Evolutionary conservation across 371 early-diverging fungal species (phyloP).

Genomic region (Lichtheimia hyalospora): DNA sequence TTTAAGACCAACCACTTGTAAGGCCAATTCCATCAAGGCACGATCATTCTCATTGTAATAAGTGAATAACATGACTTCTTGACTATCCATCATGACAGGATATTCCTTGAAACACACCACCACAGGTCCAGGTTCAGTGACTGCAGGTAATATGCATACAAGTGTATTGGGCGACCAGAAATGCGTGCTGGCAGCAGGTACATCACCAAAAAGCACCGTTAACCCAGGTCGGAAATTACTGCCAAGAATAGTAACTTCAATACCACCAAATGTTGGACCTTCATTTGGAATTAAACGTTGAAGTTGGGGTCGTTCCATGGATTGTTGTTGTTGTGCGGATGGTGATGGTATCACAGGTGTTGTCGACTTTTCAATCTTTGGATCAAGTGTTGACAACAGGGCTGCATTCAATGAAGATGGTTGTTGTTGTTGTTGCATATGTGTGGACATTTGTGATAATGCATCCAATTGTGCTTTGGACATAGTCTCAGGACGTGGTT

Average conservation of each 20-base stretch:
- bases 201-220: conserved; percentile 62
- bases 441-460: neutral
- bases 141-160: conserved; percentile 83
- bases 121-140: conserved; percentile 73
- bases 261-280: conserved; percentile 83
- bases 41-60: conserved; percentile 77
- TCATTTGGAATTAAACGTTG: conserved; percentile 71
- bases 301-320: conserved; percentile 34
- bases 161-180: conserved; percentile 78
- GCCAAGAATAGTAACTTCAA: conserved; percentile 84
- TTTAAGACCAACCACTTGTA: conserved; percentile 85
- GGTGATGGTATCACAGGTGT: conserved; percentile 17
- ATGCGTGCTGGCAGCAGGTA: conserved; percentile 57
- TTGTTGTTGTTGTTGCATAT: neutral
- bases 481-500: conserved; percentile 14
- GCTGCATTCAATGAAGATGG: neutral
- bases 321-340: conserved; percentile 28
- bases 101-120: conserved; percentile 75
- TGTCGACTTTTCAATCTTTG: neutral
- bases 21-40: conserved; percentile 83
- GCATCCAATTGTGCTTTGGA: neutral
- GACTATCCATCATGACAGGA: conserved; percentile 36
- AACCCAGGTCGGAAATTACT: conserved; percentile 70
- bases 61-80: conserved; percentile 60
- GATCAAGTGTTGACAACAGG: conserved; percentile 4